Percentiles rank a stretch among this genome's conserved stretches.
Conservation (phyloP, 1,139 yeast genomes). For the Hanseniaspora sp. region DNA sequence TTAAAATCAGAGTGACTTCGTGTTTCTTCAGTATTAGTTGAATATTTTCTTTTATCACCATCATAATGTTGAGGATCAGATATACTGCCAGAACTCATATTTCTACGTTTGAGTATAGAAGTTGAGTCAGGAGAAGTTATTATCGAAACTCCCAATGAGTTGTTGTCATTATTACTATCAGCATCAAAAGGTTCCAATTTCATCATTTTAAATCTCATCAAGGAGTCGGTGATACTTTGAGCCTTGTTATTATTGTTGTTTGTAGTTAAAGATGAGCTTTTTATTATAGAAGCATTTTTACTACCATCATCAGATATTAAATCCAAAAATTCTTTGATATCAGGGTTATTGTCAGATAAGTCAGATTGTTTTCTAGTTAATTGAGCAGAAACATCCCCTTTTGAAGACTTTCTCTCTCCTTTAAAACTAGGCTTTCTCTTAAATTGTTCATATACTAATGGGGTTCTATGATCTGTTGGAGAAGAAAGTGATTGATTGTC, state of each 20-base stretch:
- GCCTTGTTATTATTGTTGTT: conserved; percentile 27
- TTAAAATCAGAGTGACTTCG: not conserved
- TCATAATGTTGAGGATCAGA: not conserved
- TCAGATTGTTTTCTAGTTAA: not conserved
- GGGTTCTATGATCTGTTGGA: not conserved
- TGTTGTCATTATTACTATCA: conserved; percentile 34
- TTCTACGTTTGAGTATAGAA: conserved; percentile 14
- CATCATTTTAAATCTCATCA: conserved; percentile 40
- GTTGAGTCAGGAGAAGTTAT: conserved; percentile 3
- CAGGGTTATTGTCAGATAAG: not conserved
- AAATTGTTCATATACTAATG: not conserved
- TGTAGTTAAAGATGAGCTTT: not conserved
- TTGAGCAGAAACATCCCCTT: not conserved
- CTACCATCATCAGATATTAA: conserved; percentile 9
- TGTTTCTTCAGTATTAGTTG: not conserved
- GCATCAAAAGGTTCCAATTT: conserved; percentile 31
- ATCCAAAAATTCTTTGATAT: conserved; percentile 8
- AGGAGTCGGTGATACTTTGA: conserved; percentile 31
- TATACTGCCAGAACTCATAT: conserved; percentile 7
- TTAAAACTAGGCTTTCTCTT: not conserved
- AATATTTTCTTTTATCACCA: not conserved
- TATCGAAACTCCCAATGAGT: conserved; percentile 30
- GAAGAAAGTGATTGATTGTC: not conserved
- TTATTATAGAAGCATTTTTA: not conserved
- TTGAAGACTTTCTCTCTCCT: not conserved